Evolutionary conservation across 2,329 filamentous ascomycete species (phyloP), one percentile per base, ranked within the genome.

Genomic region (Ramularia collo-cygni): DNA sequence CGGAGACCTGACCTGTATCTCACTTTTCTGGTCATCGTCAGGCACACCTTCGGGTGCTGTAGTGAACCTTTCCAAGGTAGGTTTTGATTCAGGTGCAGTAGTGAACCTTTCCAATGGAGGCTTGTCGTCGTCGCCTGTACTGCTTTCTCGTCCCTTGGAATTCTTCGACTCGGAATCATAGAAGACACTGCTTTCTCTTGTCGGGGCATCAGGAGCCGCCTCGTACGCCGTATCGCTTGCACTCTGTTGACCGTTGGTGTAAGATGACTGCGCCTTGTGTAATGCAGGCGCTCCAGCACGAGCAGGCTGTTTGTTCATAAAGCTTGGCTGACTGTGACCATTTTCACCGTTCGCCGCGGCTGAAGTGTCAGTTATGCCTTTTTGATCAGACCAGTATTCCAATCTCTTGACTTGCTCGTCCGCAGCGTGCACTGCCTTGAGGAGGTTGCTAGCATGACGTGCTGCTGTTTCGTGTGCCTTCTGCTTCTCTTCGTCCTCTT

Each of bases 341-440:
- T 38, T 40, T 15, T 42, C 40, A 10, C 30, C 37, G 17, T 46
- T 42, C 19, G 35, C 17, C 14, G 35, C 36, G n/a, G 57, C 28
- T 14, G 44, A 28, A 9, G 42, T 24, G 14, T 44, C 45, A 12
- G 58, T 58, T 24, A 72, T 55, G 28, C 60, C 65, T 29, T 71
- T 65, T 38, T 70, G 64, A 57, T 94, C 85, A 57, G 83, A 89
- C 82, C 90, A 95, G 59, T 88, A 93, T 36, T 93, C 86, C 5
- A 95, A 68, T 44, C 75, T 81, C 42, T 80, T 80, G 35, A 94
- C 82, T 56, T 95, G 85, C 52, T 81, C 79, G 48, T 90, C 83
- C 2, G 86, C 87, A 34, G 85, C 81, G 46, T 80, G 72, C 9
- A 87, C 72, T 1, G 89, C 86, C 17, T 75, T 79, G 24, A 78